Conservation (phyloP, 75 land plant genomes). For the Larix kaempferi region DNA sequence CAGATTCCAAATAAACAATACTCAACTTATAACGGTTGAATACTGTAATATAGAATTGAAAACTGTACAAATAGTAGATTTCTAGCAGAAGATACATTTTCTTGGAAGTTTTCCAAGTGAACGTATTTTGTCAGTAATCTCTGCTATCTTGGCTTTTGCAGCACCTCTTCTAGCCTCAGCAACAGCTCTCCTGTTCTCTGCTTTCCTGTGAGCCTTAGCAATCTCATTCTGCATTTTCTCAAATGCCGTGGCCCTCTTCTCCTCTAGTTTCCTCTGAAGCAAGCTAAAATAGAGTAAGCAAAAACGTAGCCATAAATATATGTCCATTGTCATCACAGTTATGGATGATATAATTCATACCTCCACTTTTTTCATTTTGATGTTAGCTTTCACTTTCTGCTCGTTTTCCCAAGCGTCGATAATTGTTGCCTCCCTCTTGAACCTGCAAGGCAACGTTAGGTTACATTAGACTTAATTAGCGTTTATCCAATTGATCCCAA, state of each 20-base stretch:
- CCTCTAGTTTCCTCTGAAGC: slow-evolving; percentile 68
- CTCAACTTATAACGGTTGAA: too few relatives aligned
- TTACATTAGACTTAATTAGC: too few relatives aligned
- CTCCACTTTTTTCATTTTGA: slow-evolving; percentile 75
- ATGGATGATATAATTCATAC: slow-evolving; percentile 21
- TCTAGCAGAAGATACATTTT: slow-evolving; percentile 43
- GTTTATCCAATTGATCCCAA: too few relatives aligned
- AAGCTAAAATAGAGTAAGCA: neutral
- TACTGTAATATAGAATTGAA: too few relatives aligned
- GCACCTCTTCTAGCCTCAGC: slow-evolving; percentile 81
- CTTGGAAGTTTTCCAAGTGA: slow-evolving; percentile 52
- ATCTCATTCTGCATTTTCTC: slow-evolving; percentile 87
- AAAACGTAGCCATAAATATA: neutral
- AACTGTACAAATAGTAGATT: too few relatives aligned
- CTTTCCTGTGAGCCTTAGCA: slow-evolving; percentile 73
- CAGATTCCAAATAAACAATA: too few relatives aligned
- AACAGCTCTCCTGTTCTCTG: slow-evolving; percentile 76
- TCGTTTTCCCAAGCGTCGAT: slow-evolving; percentile 73
- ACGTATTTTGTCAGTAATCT: slow-evolving; percentile 53
- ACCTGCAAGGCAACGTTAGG: slow-evolving; percentile 13
- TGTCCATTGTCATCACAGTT: neutral
- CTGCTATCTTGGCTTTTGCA: slow-evolving; percentile 58
- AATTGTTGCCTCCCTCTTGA: slow-evolving; percentile 68
- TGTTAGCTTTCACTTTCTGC: slow-evolving; percentile 52
- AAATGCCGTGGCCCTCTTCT: slow-evolving; percentile 59